These are phyloP conservation scores for Pestalotiopsis sp. DNA, from an alignment of 2,329 filamentous ascomycete genomes.

Conservation along the genomic window DNA sequence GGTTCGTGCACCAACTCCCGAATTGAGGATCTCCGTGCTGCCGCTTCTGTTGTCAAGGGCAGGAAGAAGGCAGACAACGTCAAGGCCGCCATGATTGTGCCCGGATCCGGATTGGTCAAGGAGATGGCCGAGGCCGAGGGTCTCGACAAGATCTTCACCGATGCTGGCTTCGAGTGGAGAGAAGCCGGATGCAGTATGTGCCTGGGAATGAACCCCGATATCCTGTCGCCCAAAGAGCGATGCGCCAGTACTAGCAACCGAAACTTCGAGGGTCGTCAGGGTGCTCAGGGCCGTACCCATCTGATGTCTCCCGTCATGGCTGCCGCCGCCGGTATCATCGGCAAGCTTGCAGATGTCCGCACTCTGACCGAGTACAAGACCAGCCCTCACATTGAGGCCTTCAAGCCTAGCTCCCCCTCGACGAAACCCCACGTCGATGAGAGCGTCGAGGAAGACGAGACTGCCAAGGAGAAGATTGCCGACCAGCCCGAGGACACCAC, in stretches of 20 bases:
- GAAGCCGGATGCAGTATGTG: constrained; percentile 99
- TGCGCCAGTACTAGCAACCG: constrained; percentile 96
- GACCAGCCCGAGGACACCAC: constrained; percentile 66
- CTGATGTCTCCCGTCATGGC: constrained; percentile 98
- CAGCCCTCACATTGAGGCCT: constrained; percentile 63
- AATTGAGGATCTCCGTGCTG: constrained; percentile 91
- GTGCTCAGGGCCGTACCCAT: constrained; percentile 87
- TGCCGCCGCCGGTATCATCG: constrained; percentile 84
- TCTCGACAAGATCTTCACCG: constrained; percentile 86
- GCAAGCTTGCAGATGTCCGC: constrained; percentile 90
- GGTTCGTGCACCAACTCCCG: constrained; percentile 97
- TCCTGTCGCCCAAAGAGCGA: constrained; percentile 86
- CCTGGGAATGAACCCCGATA: constrained; percentile 98
- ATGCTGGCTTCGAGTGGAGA: constrained; percentile 96
- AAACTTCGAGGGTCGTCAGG: constrained; percentile 96
- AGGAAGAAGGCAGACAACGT: constrained; percentile 86
- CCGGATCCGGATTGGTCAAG: constrained; percentile 93
- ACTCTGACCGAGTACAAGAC: constrained; percentile 68
- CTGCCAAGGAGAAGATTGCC: constrained; percentile 53
- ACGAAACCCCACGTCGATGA: constrained; percentile 56
- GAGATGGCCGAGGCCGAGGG: constrained; percentile 88
- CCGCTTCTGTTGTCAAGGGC: constrained; percentile 83
- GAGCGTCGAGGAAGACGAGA: constrained; percentile 51
- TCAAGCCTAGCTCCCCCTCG: constrained; percentile 33
- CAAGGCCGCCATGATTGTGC: constrained; percentile 94